These are phyloP conservation scores for Gossypium lobatum DNA, from an alignment of 441 rosid species.

Conservation along the genomic window DNA sequence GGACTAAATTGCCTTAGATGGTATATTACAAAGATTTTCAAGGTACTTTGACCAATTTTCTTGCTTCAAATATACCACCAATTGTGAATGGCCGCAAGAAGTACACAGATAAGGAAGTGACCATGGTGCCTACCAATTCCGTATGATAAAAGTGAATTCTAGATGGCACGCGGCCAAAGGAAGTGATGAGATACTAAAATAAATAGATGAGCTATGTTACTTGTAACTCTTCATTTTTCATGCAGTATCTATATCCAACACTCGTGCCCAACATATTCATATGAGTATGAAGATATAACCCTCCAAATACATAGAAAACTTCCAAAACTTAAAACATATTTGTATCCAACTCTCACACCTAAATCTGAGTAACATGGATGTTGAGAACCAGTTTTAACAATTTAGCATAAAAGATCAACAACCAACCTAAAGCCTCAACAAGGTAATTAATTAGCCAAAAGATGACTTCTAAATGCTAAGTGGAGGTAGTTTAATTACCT, in stretches of 20 bases:
- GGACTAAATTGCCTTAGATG: no score
- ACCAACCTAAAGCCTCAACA: neutral
- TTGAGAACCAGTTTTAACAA: neutral
- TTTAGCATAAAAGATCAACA: neutral
- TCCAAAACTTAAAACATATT: neutral
- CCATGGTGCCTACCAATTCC: neutral
- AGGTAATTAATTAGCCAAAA: neutral
- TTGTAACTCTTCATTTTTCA: neutral
- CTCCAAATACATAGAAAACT: neutral
- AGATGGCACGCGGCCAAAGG: neutral
- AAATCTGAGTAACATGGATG: neutral
- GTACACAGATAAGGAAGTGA: neutral
- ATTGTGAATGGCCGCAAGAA: neutral
- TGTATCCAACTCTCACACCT: neutral
- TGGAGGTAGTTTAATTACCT: slow-evolving; percentile 21
- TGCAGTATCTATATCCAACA: neutral
- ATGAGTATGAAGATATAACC: neutral
- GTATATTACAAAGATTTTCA: no score
- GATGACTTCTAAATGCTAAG: neutral
- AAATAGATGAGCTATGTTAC: neutral
- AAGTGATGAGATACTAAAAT: neutral
- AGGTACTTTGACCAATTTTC: neutral
- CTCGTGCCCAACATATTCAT: neutral
- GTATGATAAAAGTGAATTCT: neutral
- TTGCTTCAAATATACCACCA: neutral